A percentile compares a stretch with the other conserved stretches of the same genome.
Evolutionary conservation across 1,284 basidiomycete species (phyloP).

Genomic region (Pseudozyma sp.): DNA sequence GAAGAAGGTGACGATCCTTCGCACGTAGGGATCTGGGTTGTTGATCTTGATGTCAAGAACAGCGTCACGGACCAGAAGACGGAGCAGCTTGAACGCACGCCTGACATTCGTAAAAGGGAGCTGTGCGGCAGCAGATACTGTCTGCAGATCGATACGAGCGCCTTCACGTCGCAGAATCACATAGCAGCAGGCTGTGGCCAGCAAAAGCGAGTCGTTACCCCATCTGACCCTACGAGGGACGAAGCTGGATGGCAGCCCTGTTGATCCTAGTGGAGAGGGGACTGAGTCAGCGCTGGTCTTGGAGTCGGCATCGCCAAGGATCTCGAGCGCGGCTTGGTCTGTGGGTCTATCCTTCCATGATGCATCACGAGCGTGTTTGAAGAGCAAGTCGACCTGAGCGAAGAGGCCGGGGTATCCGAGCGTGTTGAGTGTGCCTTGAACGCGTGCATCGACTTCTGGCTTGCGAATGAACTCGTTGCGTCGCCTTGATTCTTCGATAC

Average conservation of each 20-base stretch:
- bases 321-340: neutral
- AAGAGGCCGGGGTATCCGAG: constrained; percentile 26
- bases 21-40: constrained; percentile 29
- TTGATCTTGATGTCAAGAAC: constrained; percentile 22
- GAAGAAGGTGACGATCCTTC: constrained; percentile 33
- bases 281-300: neutral
- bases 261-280: neutral
- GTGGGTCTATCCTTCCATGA: constrained; percentile 20
- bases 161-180: constrained; percentile 34
- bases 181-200: constrained; percentile 49
- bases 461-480: constrained; percentile 14
- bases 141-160: constrained; percentile 22
- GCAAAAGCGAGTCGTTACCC: constrained; percentile 21
- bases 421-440: constrained; percentile 10
- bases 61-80: constrained; percentile 19
- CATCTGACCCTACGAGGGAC: constrained; percentile 22
- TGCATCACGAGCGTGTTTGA: constrained; percentile 22
- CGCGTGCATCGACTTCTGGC: constrained; percentile 35
- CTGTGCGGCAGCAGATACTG: constrained; percentile 26
- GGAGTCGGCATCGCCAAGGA: neutral
- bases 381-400: constrained; percentile 36
- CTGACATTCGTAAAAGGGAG: constrained; percentile 15
- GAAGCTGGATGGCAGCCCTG: constrained; percentile 1
- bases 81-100: constrained; percentile 19
- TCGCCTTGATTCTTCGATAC: constrained; percentile 13